A percentile compares a stretch with the other conserved stretches of the same genome.
Evolutionary conservation across 202 grass and related monocot genomes (phyloP).

Genomic region (Bolboschoenoplectus hybrid): DNA sequence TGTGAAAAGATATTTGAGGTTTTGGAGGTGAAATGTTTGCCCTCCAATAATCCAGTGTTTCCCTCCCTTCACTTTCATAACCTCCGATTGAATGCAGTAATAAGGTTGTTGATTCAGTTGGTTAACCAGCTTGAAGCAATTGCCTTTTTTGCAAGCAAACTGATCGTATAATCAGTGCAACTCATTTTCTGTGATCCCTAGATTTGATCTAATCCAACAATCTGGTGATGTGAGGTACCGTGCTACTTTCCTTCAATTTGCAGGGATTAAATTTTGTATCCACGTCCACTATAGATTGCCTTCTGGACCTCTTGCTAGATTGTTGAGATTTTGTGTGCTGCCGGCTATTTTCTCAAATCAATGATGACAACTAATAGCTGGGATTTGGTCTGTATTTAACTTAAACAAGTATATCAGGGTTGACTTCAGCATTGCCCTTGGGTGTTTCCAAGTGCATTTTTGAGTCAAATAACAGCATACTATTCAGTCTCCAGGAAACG

Average conservation of each 20-base stretch:
- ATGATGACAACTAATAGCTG: conserved; percentile 18
- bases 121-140: conserved; percentile 10
- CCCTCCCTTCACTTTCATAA: conserved; percentile 20
- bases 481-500: not conserved
- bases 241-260: not conserved
- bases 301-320: conserved; percentile 16
- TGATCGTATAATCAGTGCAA: not conserved
- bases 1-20: conserved; percentile 9
- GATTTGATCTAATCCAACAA: conserved; percentile 22
- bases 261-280: not conserved
- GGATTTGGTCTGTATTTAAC: not conserved
- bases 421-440: conserved; percentile 15
- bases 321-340: conserved; percentile 26
- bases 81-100: conserved; percentile 14
- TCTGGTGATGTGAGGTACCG: not conserved
- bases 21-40: not conserved
- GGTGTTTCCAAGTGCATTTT: conserved; percentile 17
- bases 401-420: not conserved
- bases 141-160: not conserved
- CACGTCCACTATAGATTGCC: not conserved
- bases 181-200: conserved; percentile 9
- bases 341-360: conserved; percentile 1
- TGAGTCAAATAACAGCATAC: not conserved
- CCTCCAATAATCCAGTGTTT: not conserved
- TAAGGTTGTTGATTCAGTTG: conserved; percentile 24